Conservation (phyloP, 176 grass and related monocot genomes). For the Metroxylon sagu region DNA sequence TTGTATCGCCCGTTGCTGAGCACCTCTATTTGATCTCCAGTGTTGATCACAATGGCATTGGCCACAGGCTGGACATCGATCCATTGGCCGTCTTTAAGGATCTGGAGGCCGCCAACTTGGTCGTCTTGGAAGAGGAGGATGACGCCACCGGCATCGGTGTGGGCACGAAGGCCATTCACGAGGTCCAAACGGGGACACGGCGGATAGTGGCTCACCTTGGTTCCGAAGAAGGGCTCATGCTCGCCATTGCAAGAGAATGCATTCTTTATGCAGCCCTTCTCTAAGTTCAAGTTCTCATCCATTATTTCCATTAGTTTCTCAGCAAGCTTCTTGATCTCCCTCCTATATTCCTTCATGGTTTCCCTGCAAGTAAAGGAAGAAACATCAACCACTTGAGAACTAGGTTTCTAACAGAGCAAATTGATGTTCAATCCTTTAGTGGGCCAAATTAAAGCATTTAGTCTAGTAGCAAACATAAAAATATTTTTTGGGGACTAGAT, state of each 20-base stretch:
- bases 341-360: constrained; percentile 80
- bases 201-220: constrained; percentile 52
- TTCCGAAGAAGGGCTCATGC: constrained; percentile 42
- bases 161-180: constrained; percentile 65
- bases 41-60: constrained; percentile 93
- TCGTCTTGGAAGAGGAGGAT: constrained; percentile 93
- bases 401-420: too few relatives aligned
- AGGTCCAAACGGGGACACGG: constrained; percentile 53
- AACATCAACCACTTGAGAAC: too few relatives aligned
- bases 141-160: constrained; percentile 86
- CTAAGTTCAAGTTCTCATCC: constrained; percentile 65
- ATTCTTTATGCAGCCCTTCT: constrained; percentile 45
- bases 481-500: too few relatives aligned
- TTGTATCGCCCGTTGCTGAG: constrained; percentile 74
- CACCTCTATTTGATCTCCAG: constrained; percentile 94
- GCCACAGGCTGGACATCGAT: constrained; percentile 67
- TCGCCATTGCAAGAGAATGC: constrained; percentile 41
- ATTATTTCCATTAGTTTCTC: constrained; percentile 60
- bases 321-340: constrained; percentile 49
- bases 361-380: constrained; percentile 28
- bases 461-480: too few relatives aligned
- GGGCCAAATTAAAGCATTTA: too few relatives aligned
- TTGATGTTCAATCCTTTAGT: too few relatives aligned
- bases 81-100: constrained; percentile 57
- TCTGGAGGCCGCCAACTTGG: constrained; percentile 58